A percentile compares a stretch with the other conserved stretches of the same genome.
phyloP scores from a whole-genome alignment of 495 filamentous ascomycete genomes.

The Tuber aestivum region DNA sequence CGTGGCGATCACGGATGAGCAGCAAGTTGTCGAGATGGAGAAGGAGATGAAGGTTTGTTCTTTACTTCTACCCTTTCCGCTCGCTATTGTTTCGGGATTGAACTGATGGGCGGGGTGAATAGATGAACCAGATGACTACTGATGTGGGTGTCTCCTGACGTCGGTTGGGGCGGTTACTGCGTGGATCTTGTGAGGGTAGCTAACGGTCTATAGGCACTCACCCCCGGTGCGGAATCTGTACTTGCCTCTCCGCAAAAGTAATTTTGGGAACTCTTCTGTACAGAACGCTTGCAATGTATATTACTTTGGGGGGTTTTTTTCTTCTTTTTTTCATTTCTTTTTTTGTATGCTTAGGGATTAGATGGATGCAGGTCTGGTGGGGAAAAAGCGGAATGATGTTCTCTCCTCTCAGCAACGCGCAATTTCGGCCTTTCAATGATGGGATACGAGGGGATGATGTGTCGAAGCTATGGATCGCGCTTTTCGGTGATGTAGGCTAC shows the following conservation, averaged over 20 bases:
- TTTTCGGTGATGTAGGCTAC: background rate
- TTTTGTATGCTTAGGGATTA: background rate
- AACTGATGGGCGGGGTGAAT: conserved; percentile 2
- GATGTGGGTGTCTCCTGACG: conserved; percentile 21
- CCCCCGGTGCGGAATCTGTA: conserved; percentile 27
- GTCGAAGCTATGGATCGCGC: background rate
- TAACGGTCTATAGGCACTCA: conserved; percentile 32
- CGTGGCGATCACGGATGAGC: conserved; percentile 86
- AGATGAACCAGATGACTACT: conserved; percentile 32
- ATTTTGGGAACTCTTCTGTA: conserved; percentile 2
- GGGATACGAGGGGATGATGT: background rate
- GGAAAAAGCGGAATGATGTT: background rate
- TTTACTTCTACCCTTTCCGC: background rate
- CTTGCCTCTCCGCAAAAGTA: conserved; percentile 22
- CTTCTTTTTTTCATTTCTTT: conserved; percentile 14
- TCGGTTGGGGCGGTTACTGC: background rate
- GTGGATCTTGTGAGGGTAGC: conserved; percentile 4
- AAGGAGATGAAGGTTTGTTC: conserved; percentile 69
- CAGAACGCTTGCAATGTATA: conserved; percentile 20
- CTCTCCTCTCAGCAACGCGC: background rate
- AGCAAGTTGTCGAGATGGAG: conserved; percentile 93
- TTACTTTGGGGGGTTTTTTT: conserved; percentile 14
- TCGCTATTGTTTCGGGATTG: background rate
- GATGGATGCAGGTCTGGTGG: background rate
- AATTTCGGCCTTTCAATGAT: background rate